Conservation (phyloP, 1,284 basidiomycete species). For the Mycena citricolor region DNA sequence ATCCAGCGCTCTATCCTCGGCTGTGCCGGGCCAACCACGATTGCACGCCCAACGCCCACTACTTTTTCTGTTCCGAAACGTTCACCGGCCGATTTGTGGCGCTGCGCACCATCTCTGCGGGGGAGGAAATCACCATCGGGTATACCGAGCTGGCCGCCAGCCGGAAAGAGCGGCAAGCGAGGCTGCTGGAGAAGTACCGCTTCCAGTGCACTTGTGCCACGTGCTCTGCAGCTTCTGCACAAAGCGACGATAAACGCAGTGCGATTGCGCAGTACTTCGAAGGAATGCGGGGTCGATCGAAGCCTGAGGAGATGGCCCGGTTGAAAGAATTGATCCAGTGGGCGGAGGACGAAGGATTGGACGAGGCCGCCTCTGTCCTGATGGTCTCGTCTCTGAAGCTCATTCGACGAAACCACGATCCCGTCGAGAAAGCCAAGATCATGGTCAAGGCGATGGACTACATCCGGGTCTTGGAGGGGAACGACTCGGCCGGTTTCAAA, state of each 20-base stretch:
- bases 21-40: conserved; percentile 42
- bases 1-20: conserved; percentile 37
- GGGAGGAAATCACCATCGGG: conserved; percentile 19
- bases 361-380: conserved; percentile 12
- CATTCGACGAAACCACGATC: conserved; percentile 2
- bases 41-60: conserved; percentile 43
- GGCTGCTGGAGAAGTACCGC: conserved; percentile 30
- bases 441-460: conserved; percentile 6
- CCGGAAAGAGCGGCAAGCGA: conserved; percentile 28
- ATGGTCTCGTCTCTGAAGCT: conserved; percentile 12
- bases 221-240: conserved; percentile 25
- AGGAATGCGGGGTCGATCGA: neutral
- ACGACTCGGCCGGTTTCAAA: conserved; percentile 8
- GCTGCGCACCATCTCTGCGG: conserved; percentile 12
- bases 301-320: neutral
- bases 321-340: conserved; percentile 9
- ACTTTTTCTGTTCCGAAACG: conserved; percentile 13
- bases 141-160: conserved; percentile 25
- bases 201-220: conserved; percentile 40
- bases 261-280: conserved; percentile 10
- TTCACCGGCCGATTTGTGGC: conserved; percentile 15
- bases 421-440: conserved; percentile 1
- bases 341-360: conserved; percentile 18
- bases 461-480: conserved; percentile 16
- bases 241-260: conserved; percentile 10